Evolutionary conservation across 768 basidiomycete species (phyloP).

Genomic region (Terana coerulea): DNA sequence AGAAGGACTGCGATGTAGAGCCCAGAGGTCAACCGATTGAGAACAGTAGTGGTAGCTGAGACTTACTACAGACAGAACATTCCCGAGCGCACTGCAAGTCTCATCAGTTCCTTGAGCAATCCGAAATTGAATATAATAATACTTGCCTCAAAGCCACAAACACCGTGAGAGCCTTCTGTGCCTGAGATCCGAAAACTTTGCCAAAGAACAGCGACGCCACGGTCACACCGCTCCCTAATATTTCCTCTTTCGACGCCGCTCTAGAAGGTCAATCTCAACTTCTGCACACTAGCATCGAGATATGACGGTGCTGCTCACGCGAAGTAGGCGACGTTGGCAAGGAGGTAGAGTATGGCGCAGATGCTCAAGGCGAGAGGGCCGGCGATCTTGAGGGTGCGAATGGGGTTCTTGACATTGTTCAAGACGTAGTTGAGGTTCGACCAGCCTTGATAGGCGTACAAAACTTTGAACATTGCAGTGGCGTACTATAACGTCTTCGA

Average conservation of each 20-base stretch:
- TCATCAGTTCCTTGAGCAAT: not conserved
- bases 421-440: slow-evolving; percentile 56
- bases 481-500: slow-evolving; percentile 58
- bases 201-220: slow-evolving; percentile 58
- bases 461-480: slow-evolving; percentile 56
- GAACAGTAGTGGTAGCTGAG: not conserved
- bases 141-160: slow-evolving; percentile 56
- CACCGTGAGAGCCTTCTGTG: slow-evolving; percentile 50
- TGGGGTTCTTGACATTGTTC: slow-evolving; percentile 57
- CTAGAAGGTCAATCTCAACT: slow-evolving; percentile 13
- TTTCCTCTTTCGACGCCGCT: slow-evolving; percentile 46
- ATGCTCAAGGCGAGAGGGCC: slow-evolving; percentile 55
- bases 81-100: slow-evolving; percentile 28
- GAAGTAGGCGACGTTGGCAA: slow-evolving; percentile 59
- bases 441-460: slow-evolving; percentile 48
- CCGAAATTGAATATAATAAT: not conserved
- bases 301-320: slow-evolving; percentile 30
- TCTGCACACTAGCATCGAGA: too few relatives aligned
- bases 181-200: slow-evolving; percentile 51
- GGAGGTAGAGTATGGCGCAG: slow-evolving; percentile 47
- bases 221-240: slow-evolving; percentile 44
- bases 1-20: slow-evolving; percentile 37
- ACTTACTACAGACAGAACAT: slow-evolving; percentile 23
- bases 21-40: not conserved
- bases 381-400: slow-evolving; percentile 59